These are phyloP conservation scores for Irpex sp. DNA, from an alignment of 1,284 basidiomycete species.

Conservation along the genomic window DNA sequence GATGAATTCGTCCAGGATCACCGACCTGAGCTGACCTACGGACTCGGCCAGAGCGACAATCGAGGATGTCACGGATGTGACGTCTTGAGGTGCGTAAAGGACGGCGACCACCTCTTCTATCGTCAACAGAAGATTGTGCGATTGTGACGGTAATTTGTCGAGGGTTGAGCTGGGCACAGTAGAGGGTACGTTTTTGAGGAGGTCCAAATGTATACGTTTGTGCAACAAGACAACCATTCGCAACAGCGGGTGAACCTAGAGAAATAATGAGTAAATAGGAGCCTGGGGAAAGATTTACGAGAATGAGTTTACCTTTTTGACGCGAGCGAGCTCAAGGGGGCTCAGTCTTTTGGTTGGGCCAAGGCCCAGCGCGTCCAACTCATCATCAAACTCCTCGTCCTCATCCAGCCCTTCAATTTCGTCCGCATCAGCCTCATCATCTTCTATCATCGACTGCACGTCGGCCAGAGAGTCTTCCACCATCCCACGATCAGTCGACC, in stretches of 20 bases:
- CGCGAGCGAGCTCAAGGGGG: conserved; percentile 22
- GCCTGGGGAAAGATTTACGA: not conserved
- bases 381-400: conserved; percentile 45
- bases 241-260: conserved; percentile 52
- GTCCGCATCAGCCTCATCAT: conserved; percentile 10
- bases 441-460: conserved; percentile 49
- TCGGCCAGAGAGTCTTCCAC: conserved; percentile 62
- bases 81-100: conserved; percentile 60
- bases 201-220: conserved; percentile 50
- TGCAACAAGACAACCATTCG: conserved; percentile 59
- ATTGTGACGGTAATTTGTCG: conserved; percentile 49
- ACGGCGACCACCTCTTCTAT: conserved; percentile 63
- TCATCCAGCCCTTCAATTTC: too few relatives aligned
- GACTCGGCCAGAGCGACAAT: conserved; percentile 29
- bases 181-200: conserved; percentile 34
- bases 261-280: not conserved
- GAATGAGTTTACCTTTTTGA: conserved; percentile 21
- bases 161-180: conserved; percentile 29
- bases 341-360: conserved; percentile 27
- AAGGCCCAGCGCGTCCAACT: conserved; percentile 69
- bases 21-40: not conserved
- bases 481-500: conserved; percentile 50
- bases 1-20: not conserved
- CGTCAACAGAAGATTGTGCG: conserved; percentile 43
- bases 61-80: conserved; percentile 34